Conservation (phyloP, 495 filamentous ascomycete genomes). For the Beverwykella pulmonaria region DNA sequence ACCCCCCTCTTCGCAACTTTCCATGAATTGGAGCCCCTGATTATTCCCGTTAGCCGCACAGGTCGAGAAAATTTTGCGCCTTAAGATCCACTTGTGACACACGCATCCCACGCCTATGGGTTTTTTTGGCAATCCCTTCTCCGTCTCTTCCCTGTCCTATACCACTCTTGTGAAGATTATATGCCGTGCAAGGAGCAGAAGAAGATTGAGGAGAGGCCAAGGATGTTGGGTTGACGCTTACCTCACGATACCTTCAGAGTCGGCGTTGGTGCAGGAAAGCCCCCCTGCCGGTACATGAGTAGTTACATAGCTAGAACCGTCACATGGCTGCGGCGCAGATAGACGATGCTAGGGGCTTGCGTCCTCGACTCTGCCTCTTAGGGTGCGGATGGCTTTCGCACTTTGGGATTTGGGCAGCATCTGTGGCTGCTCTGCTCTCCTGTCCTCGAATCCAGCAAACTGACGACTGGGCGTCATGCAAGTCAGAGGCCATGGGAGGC, state of each 20-base stretch:
- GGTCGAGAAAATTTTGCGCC: not conserved
- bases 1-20: not conserved
- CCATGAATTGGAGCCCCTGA: not conserved
- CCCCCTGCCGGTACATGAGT: constrained; percentile 6
- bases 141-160: constrained; percentile 4
- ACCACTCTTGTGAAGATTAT: not conserved
- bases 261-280: not conserved
- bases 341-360: not conserved
- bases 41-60: constrained; percentile 24
- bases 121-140: not conserved
- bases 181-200: constrained; percentile 3
- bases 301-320: constrained; percentile 5
- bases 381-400: not conserved
- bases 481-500: constrained; percentile 14
- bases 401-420: constrained; percentile 18
- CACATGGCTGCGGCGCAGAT: constrained; percentile 24
- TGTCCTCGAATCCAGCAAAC: no score
- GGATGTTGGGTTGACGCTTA: not conserved
- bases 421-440: constrained; percentile 22
- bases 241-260: not conserved
- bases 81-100: constrained; percentile 20
- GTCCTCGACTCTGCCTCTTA: not conserved
- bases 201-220: constrained; percentile 4
- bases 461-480: constrained; percentile 36
- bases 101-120: constrained; percentile 22